Evolutionary conservation across 2,329 filamentous ascomycete genomes (phyloP).

Genomic region (Setomelanomma holmii): DNA sequence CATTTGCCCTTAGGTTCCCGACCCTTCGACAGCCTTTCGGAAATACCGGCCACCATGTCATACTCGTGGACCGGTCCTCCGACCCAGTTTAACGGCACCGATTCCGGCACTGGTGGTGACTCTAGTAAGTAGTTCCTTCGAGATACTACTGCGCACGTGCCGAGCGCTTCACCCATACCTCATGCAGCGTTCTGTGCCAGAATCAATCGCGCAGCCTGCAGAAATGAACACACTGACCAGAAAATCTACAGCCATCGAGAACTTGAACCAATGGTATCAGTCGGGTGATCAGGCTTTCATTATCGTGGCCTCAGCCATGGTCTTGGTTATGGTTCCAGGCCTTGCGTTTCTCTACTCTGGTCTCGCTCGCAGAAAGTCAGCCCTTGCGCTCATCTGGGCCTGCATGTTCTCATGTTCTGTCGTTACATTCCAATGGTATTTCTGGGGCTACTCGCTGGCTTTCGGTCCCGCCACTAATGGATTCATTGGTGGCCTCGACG

Average conservation of each 20-base stretch:
- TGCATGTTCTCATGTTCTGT: slow-evolving; percentile 93
- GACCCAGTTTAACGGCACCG: slow-evolving; percentile 59
- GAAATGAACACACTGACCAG: slow-evolving; percentile 6
- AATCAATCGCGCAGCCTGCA: not conserved
- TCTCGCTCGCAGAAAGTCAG: slow-evolving; percentile 95
- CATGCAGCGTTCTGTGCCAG: not conserved
- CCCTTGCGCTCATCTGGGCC: slow-evolving; percentile 95
- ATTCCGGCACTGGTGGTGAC: slow-evolving; percentile 73
- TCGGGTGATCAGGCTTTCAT: slow-evolving; percentile 95
- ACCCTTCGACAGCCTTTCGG: slow-evolving; percentile 15
- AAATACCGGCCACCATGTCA: slow-evolving; percentile 51
- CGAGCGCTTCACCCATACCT: slow-evolving; percentile 12
- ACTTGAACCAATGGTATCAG: slow-evolving; percentile 95
- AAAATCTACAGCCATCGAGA: slow-evolving; percentile 73
- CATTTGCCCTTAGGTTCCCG: slow-evolving; percentile 11
- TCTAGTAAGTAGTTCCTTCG: slow-evolving; percentile 75
- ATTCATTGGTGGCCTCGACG: slow-evolving; percentile 88
- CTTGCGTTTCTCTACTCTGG: slow-evolving; percentile 98
- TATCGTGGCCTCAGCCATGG: slow-evolving; percentile 87
- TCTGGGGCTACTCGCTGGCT: slow-evolving; percentile 97
- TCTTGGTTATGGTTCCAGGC: slow-evolving; percentile 94
- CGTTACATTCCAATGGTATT: slow-evolving; percentile 98
- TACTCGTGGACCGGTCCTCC: slow-evolving; percentile 58
- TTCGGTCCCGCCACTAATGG: slow-evolving; percentile 86
- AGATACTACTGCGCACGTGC: slow-evolving; percentile 29